Evolutionary conservation across 805 yeast genomes (phyloP).

Genomic region (Ogataea haglerorum): DNA sequence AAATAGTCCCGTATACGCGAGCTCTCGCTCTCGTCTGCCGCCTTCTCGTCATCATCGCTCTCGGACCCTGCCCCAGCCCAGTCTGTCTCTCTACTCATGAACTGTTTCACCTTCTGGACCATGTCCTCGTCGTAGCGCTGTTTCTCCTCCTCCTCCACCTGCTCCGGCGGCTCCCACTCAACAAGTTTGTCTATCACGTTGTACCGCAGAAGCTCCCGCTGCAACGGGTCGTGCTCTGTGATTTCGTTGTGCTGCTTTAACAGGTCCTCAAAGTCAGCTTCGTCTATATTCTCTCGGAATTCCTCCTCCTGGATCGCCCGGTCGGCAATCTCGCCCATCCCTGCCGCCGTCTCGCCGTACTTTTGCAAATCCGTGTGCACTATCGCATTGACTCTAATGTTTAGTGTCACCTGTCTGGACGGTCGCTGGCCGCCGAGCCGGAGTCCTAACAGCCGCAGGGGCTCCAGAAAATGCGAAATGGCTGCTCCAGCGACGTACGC

Average conservation of each 20-base stretch:
- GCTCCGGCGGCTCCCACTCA: slow-evolving; percentile 17
- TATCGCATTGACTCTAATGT: slow-evolving; percentile 11
- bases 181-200: slow-evolving; percentile 21
- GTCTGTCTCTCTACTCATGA: slow-evolving; percentile 18
- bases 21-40: slow-evolving; percentile 16
- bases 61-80: not conserved
- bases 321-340: slow-evolving; percentile 6
- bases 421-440: not conserved
- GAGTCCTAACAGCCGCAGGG: slow-evolving; percentile 1
- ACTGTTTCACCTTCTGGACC: slow-evolving; percentile 21
- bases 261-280: not conserved
- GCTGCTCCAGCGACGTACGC: slow-evolving; percentile 16
- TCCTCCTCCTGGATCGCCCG: slow-evolving; percentile 3
- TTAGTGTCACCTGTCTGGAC: slow-evolving; percentile 4
- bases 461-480: slow-evolving; percentile 5
- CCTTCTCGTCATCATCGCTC: no score
- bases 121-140: slow-evolving; percentile 21
- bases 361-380: slow-evolving; percentile 10
- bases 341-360: not conserved
- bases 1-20: slow-evolving; percentile 23
- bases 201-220: slow-evolving; percentile 27
- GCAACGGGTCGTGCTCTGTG: slow-evolving; percentile 25
- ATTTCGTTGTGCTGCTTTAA: slow-evolving; percentile 14
- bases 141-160: not conserved
- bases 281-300: not conserved